Evolutionary conservation across 768 basidiomycete species (phyloP), one percentile per base, ranked within the genome.

Genomic region (Tephrocybe rancida): DNA sequence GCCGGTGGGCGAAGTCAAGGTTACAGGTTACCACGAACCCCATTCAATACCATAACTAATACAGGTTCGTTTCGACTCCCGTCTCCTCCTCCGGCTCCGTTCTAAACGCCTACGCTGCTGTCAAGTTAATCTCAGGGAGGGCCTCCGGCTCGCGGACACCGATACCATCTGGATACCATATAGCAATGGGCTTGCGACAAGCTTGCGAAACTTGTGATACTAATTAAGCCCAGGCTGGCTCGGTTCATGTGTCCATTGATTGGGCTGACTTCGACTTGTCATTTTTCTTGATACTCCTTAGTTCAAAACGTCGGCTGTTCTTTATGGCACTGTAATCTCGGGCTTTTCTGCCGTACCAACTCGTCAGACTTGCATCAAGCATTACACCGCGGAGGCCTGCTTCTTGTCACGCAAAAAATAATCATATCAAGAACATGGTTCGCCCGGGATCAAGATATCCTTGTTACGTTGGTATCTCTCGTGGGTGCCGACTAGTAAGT

Each of bases 11-110:
- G 27, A 46, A 30, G 51, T 27, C 51, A 52, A 46, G 37, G 54
- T 55, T 39, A 55, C 39, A n/a, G n/a, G 19, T 22, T 41, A 41
- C 54, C 32, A 38, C 29, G 48, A 46, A 26, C 54, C 27, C 54
- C 45, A 45, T 46, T 39, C 47, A 44, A 48, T 13, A 37, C 35
- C 7, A 37, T 13, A 7, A 32, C 30, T 37, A 39, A 27, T 11
- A 49, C 43, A 39, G 44, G 46, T 32, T 38, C 38, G 29, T 42
- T 34, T 54, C 43, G 19, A 38, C 35, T 25, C 16, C 32, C 24
- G 27, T 16, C 6, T 21, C 29, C 14, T 39, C 16, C 44, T 19
- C 22, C 29, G 13, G 19, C 42, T 44, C 44, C 44, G 44, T 22
- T 29, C 25, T 26, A 44, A 44, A 44, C 44, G 44, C 27, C 27